Evolutionary conservation across 2,329 filamentous ascomycete species (phyloP), one percentile per base, ranked within the genome.

Genomic region (Periconia digitata): DNA sequence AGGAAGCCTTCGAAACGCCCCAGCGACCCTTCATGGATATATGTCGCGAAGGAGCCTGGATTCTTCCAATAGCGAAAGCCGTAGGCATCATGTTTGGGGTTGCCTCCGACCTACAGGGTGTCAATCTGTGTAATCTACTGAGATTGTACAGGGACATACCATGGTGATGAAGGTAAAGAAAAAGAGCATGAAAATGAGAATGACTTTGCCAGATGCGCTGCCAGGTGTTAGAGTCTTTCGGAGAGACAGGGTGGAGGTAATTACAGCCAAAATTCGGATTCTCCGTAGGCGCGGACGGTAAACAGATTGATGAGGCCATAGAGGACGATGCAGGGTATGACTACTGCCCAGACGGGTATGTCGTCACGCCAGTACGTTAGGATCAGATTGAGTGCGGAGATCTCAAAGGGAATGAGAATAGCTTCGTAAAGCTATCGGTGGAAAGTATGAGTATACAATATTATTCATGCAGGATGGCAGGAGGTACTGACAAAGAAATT

Each of bases 1-100:
- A 83, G 60, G 78, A 82, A 12, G 76, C 80, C 6, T 86, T 74
- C 60, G 59, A 88, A 87, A 7, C 74, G 72, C 74, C 77, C 3
- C 74, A 22, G 87, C 77, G 62, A 85, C 81, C 72, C 72, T 8
- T 58, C 52, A 46, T 71, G 70, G 46, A 74, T 68, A 21, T 50
- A 48, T 45, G 38, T 43, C 56, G 50, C 64, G 41, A 64, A 63
- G 8, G 63, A 32, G n/a, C 62, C 60, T 3, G 63, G 64, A 1
- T 53, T 58, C 3, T 60, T 55, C 71, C 72, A 75, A 50, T 73
- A 64, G 7, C 70, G 58, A 53, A 74, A 74, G 15, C 73, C 73
- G 37, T 57, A 63, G 29, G 41, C 44, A 23, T 63, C 58, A 46
- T 71, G 62, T 34, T 62, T 41, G 1, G 71, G 71, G 48, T 73